Evolutionary conservation across 2,329 filamentous ascomycete species (phyloP).

Genomic region (Exophiala sideris): DNA sequence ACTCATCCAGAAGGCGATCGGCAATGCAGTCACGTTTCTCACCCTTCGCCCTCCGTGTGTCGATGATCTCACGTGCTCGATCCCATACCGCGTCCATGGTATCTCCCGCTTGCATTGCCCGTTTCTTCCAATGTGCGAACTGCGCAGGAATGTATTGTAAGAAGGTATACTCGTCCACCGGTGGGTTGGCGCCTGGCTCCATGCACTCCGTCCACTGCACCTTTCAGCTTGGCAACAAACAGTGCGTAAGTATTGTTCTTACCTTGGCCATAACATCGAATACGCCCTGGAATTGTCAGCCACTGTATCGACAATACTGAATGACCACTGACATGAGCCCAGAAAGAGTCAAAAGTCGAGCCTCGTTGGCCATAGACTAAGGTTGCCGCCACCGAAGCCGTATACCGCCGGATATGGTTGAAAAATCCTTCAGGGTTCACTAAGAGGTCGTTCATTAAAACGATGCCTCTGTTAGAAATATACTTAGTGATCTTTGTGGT

Average conservation of each 20-base stretch:
- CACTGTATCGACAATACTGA: too few species aligned
- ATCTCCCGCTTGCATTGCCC: slow-evolving; percentile 35
- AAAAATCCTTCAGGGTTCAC: neutral
- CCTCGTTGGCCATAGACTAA: too few species aligned
- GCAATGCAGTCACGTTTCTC: slow-evolving; percentile 34
- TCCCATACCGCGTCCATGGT: slow-evolving; percentile 42
- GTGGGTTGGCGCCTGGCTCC: slow-evolving; percentile 20
- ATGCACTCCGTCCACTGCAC: neutral
- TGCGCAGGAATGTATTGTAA: slow-evolving; percentile 19
- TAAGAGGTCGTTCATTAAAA: neutral
- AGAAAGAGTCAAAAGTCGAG: too few species aligned
- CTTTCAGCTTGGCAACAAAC: neutral
- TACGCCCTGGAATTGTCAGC: neutral
- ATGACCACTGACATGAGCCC: too few species aligned
- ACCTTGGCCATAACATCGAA: neutral
- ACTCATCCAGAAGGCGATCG: slow-evolving; percentile 39
- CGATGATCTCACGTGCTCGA: slow-evolving; percentile 35
- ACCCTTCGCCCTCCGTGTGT: slow-evolving; percentile 31
- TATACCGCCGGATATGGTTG: neutral
- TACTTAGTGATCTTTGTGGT: neutral
- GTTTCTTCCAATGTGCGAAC: slow-evolving; percentile 36
- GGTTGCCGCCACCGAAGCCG: too few species aligned
- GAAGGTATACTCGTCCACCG: slow-evolving; percentile 24
- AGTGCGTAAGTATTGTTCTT: neutral
- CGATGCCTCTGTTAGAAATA: neutral